These are phyloP conservation scores for Prototheca wickerhamii DNA, from an alignment of 163 green algal genomes.

Conservation along the genomic window DNA sequence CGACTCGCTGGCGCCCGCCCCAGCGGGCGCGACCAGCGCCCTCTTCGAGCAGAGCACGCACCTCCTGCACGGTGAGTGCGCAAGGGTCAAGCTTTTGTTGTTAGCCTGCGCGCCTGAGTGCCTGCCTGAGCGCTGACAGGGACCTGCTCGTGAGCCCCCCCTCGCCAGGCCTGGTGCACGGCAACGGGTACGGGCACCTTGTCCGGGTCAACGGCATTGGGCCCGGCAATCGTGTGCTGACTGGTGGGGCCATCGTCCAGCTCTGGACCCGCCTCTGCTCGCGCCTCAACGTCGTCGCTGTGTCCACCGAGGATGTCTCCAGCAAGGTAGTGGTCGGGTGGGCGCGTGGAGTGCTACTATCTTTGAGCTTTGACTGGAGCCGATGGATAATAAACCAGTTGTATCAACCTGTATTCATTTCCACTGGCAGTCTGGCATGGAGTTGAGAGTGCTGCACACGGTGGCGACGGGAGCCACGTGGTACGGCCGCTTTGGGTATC, in stretches of 20 bases:
- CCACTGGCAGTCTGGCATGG: slow-evolving; percentile 56
- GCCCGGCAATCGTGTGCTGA: slow-evolving; percentile 27
- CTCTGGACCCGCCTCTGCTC: slow-evolving; percentile 87
- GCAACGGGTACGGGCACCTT: slow-evolving; percentile 93
- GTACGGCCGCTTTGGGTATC: slow-evolving; percentile 91
- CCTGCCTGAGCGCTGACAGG: slow-evolving; percentile 9
- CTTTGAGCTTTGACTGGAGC: no score
- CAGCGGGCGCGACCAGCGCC: no score
- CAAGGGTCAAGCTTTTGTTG: no score
- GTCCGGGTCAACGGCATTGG: slow-evolving; percentile 79
- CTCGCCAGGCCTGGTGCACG: slow-evolving; percentile 58
- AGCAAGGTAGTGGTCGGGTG: slow-evolving; percentile 55
- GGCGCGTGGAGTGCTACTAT: neutral
- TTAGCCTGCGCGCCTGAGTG: slow-evolving; percentile 23
- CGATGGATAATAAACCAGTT: no score
- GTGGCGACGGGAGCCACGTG: slow-evolving; percentile 69
- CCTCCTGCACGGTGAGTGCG: no score
- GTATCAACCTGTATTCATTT: neutral
- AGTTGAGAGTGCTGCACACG: slow-evolving; percentile 80
- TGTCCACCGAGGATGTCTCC: slow-evolving; percentile 89
- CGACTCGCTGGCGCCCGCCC: slow-evolving; percentile 1
- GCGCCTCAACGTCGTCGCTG: slow-evolving; percentile 52
- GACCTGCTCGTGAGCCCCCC: neutral
- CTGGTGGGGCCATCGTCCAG: slow-evolving; percentile 67
- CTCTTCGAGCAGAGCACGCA: no score